Conservation (phyloP, 1,139 yeast species). For the Blastobotrys proliferans region DNA sequence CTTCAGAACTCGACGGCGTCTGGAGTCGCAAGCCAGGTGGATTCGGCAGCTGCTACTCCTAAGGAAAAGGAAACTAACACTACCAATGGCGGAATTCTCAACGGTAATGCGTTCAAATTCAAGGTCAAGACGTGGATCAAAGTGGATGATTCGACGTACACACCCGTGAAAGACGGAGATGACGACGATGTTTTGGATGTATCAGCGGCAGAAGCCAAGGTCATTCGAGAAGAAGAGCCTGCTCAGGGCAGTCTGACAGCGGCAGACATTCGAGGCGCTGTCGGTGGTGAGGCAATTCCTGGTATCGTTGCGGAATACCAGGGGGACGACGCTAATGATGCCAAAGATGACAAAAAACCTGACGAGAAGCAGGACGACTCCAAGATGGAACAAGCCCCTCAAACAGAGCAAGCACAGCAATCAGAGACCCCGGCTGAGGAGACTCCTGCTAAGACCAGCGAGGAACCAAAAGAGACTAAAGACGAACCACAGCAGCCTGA, state of each 20-base stretch:
- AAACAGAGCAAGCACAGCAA: conserved; percentile 8
- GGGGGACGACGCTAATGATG: conserved; percentile 4
- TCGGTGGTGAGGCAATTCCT: conserved; percentile 52
- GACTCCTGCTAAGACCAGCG: neutral
- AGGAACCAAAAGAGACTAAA: neutral
- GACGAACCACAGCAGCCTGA: neutral
- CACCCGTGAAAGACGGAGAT: conserved; percentile 37
- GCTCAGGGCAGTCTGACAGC: conserved; percentile 42
- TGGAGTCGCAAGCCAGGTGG: neutral
- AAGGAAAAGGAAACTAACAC: neutral
- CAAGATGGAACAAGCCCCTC: neutral
- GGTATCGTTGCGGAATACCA: conserved; percentile 37
- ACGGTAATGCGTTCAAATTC: conserved; percentile 26
- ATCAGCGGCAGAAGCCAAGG: conserved; percentile 15
- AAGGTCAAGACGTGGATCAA: conserved; percentile 45
- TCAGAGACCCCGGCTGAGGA: neutral
- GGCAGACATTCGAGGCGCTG: conserved; percentile 63
- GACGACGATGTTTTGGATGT: conserved; percentile 39
- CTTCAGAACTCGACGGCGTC: conserved; percentile 3
- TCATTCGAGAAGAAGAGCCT: conserved; percentile 13
- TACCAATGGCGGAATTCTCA: conserved; percentile 4
- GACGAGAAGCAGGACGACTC: conserved; percentile 10
- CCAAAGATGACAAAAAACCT: conserved; percentile 8
- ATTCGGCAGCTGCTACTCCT: neutral
- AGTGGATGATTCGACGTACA: conserved; percentile 28